A percentile compares a stretch with the other conserved stretches of the same genome.
phyloP scores from a whole-genome alignment of 495 filamentous ascomycete genomes.

The Achaetomiella virescens region DNA sequence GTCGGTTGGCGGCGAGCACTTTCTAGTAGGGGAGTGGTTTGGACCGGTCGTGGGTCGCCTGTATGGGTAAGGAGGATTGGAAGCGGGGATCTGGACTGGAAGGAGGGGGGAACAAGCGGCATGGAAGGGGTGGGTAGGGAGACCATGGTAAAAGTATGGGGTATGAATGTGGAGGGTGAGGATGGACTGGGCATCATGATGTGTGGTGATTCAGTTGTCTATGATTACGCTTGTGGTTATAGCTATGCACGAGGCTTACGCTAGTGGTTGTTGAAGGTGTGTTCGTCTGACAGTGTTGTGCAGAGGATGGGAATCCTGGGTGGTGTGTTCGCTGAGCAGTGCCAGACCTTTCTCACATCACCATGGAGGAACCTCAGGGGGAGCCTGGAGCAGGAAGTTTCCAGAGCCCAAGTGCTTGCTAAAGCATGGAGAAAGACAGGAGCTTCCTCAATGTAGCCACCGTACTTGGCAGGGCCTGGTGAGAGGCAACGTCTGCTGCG shows the following conservation, averaged over 20 bases:
- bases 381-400: too few species aligned
- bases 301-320: too few species aligned
- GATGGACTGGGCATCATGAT: neutral
- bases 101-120: too few species aligned
- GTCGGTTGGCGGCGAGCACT: constrained; percentile 85
- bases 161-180: neutral
- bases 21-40: constrained; percentile 50
- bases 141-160: neutral
- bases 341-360: too few species aligned
- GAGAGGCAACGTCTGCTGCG: too few species aligned
- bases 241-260: neutral
- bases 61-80: neutral
- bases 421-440: too few species aligned
- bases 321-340: too few species aligned
- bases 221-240: neutral
- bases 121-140: too few species aligned
- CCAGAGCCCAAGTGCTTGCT: too few species aligned
- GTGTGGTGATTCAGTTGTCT: neutral
- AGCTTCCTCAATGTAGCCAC: too few species aligned
- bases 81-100: neutral
- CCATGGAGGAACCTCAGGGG: too few species aligned
- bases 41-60: neutral
- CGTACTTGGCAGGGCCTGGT: too few species aligned
- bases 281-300: neutral
- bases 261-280: neutral